Percentiles rank a stretch among this genome's conserved stretches.
Evolutionary conservation across 2,329 filamentous ascomycete genomes (phyloP).

Genomic region (Colletotrichum tanaceti): DNA sequence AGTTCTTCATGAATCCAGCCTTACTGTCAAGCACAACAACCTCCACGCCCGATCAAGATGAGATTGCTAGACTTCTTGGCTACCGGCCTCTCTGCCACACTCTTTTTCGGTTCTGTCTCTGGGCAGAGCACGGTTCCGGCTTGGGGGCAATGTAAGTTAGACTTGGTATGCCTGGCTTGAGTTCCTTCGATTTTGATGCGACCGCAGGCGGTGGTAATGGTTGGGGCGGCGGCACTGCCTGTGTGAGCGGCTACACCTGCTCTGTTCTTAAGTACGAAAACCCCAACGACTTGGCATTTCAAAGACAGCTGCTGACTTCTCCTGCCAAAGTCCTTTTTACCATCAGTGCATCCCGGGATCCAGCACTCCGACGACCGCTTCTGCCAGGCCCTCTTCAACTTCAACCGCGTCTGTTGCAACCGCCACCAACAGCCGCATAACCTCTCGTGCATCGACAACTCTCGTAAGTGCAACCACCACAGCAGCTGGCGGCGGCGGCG

Average conservation of each 20-base stretch:
- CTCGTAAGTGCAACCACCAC: conserved; percentile 32
- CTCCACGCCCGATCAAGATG: background rate
- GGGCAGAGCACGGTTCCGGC: conserved; percentile 29
- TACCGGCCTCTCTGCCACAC: conserved; percentile 3
- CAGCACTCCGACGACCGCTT: conserved; percentile 19
- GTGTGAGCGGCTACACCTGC: conserved; percentile 38
- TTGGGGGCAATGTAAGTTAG: conserved; percentile 36
- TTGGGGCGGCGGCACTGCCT: conserved; percentile 33
- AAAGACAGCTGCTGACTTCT: background rate
- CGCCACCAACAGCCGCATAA: conserved; percentile 12
- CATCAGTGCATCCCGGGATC: conserved; percentile 36
- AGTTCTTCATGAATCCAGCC: background rate
- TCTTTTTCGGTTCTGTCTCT: background rate
- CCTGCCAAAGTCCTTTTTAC: conserved; percentile 28
- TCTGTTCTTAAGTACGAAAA: conserved; percentile 28
- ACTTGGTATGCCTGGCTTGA: too few relatives aligned
- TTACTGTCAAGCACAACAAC: background rate
- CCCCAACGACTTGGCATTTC: background rate
- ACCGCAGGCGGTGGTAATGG: conserved; percentile 30
- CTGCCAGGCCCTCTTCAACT: conserved; percentile 5
- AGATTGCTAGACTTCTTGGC: conserved; percentile 7
- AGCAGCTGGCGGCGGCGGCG: conserved; percentile 7
- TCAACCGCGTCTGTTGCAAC: conserved; percentile 21
- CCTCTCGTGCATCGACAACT: conserved; percentile 28
- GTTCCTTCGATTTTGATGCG: background rate